Percentiles rank a stretch among this genome's conserved stretches.
Evolutionary conservation across 768 basidiomycete species (phyloP).

Genomic region (Boletellus ananas): DNA sequence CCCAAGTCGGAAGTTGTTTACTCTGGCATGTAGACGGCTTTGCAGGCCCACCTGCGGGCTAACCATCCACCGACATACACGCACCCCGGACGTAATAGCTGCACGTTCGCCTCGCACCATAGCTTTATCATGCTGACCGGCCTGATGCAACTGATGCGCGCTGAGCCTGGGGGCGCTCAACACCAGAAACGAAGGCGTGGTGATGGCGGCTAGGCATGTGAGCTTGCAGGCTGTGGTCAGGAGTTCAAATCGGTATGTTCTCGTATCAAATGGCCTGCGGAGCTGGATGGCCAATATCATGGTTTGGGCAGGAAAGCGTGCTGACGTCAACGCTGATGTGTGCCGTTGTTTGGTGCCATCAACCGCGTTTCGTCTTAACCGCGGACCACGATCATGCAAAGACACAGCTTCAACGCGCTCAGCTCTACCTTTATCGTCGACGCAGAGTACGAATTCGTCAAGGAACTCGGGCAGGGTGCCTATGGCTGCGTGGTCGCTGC

Average conservation of each 20-base stretch:
- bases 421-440: constrained; percentile 88
- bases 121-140: constrained; percentile 32
- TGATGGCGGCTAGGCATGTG: constrained; percentile 79
- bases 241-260: constrained; percentile 80
- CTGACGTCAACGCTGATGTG: constrained; percentile 41
- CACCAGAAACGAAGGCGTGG: constrained; percentile 60
- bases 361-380: constrained; percentile 6
- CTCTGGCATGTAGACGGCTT: constrained; percentile 82
- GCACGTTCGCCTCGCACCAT: constrained; percentile 69
- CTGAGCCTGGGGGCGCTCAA: constrained; percentile 24
- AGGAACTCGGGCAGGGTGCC: constrained; percentile 95
- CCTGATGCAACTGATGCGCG: constrained; percentile 27
- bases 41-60: constrained; percentile 77
- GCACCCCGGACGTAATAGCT: constrained; percentile 63
- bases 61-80: constrained; percentile 82
- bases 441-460: constrained; percentile 87
- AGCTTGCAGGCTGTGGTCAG: constrained; percentile 62
- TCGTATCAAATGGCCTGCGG: not conserved
- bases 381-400: constrained; percentile 47
- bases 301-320: constrained; percentile 63
- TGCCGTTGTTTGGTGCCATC: constrained; percentile 31
- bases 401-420: constrained; percentile 78
- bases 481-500: constrained; percentile 92
- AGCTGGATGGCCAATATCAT: not conserved
- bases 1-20: constrained; percentile 68